Evolutionary conservation across 1,139 yeast genomes (phyloP), one percentile per base, ranked within the genome.

Genomic region (Suhomyces yuchorum): DNA sequence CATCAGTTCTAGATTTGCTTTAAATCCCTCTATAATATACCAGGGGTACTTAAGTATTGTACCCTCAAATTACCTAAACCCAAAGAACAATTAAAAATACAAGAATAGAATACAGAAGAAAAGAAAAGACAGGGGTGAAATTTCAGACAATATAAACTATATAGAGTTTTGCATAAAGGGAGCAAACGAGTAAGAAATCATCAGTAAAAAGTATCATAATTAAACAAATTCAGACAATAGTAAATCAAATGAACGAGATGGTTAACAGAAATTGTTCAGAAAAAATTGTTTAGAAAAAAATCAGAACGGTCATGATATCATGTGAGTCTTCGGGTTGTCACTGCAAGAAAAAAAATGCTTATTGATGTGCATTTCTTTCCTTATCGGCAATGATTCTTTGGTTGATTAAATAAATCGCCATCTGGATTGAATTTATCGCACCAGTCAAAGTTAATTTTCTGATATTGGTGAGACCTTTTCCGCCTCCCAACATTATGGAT

Each of bases 341-440:
- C 20, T 19, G 3, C 6, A 20, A 35, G 24, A 35, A n/a, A n/a
- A n/a, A 22, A 11, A n/a, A 20, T 15, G 3, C 28, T 30, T 23
- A 45, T 18, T 48, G 46, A 33, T 44, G 46, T n/a, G 53, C 37
- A 50, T 75, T 76, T 58, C 80, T 73, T 58, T 75, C 80, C 60
- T 79, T 81, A 63, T 82, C 90, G 38, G 78, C 77, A 58, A 80
- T 88, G 47, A 90, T 84, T 59, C 87, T 80, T 60, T 87, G 87
- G 65, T 88, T 86, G 42, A 91, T 87, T 67, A 90, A 70, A 63
- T 80, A 82, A 37, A 88, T 80, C 1, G 97, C 97, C 56, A 84
- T 82, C 62, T 87, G 88, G 50, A 87, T 86, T 17, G 89, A 82
- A 55, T 77, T 81, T 14, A 84, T 71, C 0, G 85, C 71, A 4